Percentiles rank a stretch among this genome's conserved stretches.
Conservation (phyloP, 345 rosid species). For the Eucalyptus sp. region DNA sequence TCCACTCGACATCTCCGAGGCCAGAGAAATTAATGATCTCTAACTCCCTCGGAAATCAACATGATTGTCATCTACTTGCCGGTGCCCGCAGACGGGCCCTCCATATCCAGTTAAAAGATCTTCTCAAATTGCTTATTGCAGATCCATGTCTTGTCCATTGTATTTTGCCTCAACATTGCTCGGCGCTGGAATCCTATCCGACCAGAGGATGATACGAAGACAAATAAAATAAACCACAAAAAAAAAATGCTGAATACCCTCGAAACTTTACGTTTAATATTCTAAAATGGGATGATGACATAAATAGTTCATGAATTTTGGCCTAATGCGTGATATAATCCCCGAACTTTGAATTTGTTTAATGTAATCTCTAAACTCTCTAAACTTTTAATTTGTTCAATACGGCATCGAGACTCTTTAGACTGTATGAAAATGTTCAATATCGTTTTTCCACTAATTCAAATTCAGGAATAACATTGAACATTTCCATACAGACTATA, state of each 20-base stretch:
- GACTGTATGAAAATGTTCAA: too few relatives aligned
- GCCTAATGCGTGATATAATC: not conserved
- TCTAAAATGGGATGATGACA: not conserved
- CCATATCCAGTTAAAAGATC: not conserved
- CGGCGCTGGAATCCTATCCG: not conserved
- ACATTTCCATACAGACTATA: not conserved
- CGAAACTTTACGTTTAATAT: not conserved
- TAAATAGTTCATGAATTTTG: too few relatives aligned
- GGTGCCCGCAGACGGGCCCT: not conserved
- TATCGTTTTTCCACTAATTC: too few relatives aligned
- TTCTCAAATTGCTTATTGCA: not conserved
- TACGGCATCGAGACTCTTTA: fast-evolving
- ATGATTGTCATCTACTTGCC: not conserved
- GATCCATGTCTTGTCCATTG: not conserved
- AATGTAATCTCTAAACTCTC: fast-evolving
- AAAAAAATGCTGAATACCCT: not conserved
- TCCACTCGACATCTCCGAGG: not conserved
- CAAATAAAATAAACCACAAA: not conserved
- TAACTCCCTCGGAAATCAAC: not conserved
- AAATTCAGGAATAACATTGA: too few relatives aligned
- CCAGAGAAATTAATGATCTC: not conserved
- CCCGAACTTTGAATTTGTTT: too few relatives aligned
- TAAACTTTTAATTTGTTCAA: too few relatives aligned
- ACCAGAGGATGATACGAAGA: not conserved
- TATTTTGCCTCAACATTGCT: not conserved